Base-by-base conservation (phyloP, 108 stramenopile genomes). In the Cyclotella atomus region DNA sequence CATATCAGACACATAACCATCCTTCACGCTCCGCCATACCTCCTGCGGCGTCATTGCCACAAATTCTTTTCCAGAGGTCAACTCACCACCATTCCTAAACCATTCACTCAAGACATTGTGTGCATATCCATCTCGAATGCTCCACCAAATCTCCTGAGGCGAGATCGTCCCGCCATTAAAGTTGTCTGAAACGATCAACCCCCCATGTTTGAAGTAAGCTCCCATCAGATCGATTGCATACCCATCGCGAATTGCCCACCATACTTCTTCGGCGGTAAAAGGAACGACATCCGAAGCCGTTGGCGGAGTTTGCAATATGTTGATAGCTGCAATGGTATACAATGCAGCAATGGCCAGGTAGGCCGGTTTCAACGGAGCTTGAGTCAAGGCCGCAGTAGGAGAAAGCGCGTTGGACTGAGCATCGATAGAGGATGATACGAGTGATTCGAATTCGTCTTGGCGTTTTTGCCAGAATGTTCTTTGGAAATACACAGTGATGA, bases 41-140 rank as follows among this genome's bases (percentile, higher is more conserved):
- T 55, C 54, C 27, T 55, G 54, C 21, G 54, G 54, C 5, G 28
- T 55, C 54, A 55, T 5, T 17, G 27, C 54, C 54, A 25, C 23
- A 55, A 28, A 29, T 25, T 29, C 4, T 16, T 28, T 9, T 6
- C 70, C 76, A 24, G 53, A 54, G 7, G 23, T 30, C 33, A 76
- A 25, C 16, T 85, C n/a, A 10, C 88, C 88, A 25, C 88, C 88
- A 59, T 89, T 79, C 30, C 68, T 70, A n/a, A 77, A 75, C 57
- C 71, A 68, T 45, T 85, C 81, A 17, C 54, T 19, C 20, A 74
- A 21, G 44, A 86, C 50, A 21, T 68, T 50, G 24, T 38, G 55
- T 21, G 72, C 28, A 72, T 89, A 89, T 24, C 81, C 81, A 62
- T 81, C 88, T 33, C 61, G 60, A 16, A 79, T 56, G 14, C 84